Base-by-base conservation (phyloP, 1,284 basidiomycete species). In the Microbotryomycetes sp. region DNA sequence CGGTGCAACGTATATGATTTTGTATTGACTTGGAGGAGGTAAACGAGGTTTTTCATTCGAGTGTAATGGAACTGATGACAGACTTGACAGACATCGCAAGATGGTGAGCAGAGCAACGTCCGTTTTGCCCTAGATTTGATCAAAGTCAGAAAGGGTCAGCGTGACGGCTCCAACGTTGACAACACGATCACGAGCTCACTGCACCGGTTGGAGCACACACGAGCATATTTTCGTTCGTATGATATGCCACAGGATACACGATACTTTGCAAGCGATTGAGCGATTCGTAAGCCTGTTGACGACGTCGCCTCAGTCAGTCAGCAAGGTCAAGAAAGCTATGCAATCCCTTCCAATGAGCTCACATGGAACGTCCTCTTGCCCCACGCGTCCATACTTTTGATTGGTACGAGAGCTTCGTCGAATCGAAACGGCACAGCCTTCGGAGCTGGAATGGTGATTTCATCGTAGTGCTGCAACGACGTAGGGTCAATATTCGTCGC, bases 1-100 rank as follows among this genome's bases (percentile, higher is more conserved):
- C 0, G 96, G 96, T 9, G 96, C 96, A 36, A 99, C 96, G 72
- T 99, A 99, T 59, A 99, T 92, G 62, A 99, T 86, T 76, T 99
- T 98, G 81, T 97, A 98, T 31, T 76, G 72, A 54, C 56, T 60
- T 7, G 68, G 30, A 1, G 62, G 63, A n/a, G 62, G 66, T 3
- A 69, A 63, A 56, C 56, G 28, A 59, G 82, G 74, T 49, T 67
- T 26, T 1, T 57, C 52, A 70, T 73, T 70, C 58, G 74, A 74
- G 3, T 71, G 74, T 5, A 78, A 56, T 84, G 80, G 74, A 90
- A 83, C 71, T 89, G 89, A 23, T 4, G 54, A 46, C 51, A 68
- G 64, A 3, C 51, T 53, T 7, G 60, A 56, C 22, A 68, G 62
- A 32, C 62, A 64, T 48, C 92, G 87, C 56, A 98, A 81, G 62